These are phyloP conservation scores for Colletotrichum cordylinicola DNA, from an alignment of 2,329 filamentous ascomycete genomes.

Conservation along the genomic window DNA sequence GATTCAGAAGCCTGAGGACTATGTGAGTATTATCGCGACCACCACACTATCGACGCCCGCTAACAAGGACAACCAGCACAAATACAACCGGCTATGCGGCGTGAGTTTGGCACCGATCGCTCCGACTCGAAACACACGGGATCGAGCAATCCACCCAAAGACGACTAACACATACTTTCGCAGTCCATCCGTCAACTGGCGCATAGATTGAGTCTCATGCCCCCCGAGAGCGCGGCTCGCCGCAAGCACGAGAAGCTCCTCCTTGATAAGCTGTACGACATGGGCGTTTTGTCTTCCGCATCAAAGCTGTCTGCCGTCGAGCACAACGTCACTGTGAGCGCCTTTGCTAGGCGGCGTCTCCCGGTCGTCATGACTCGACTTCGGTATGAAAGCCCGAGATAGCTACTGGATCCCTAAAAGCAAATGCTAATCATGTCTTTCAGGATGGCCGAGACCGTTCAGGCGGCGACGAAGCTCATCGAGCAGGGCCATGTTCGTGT, in stretches of 20 bases:
- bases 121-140: neutral
- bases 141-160: neutral
- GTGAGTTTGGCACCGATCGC: conserved; percentile 43
- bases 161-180: conserved; percentile 28
- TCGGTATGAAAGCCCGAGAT: conserved; percentile 39
- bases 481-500: conserved; percentile 95
- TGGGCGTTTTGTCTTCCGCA: conserved; percentile 81
- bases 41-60: neutral
- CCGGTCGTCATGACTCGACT: conserved; percentile 91
- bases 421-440: neutral
- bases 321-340: conserved; percentile 85
- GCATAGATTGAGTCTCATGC: conserved; percentile 84
- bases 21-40: conserved; percentile 42
- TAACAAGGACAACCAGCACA: conserved; percentile 40
- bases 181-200: conserved; percentile 88
- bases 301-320: conserved; percentile 87
- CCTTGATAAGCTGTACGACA: conserved; percentile 90
- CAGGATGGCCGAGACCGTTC: conserved; percentile 86
- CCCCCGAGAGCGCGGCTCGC: conserved; percentile 77
- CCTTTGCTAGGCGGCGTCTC: conserved; percentile 83
- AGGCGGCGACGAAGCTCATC: conserved; percentile 84
- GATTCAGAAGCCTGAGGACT: conserved; percentile 89
- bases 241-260: conserved; percentile 86
- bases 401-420: neutral
- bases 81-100: conserved; percentile 71